Base-by-base conservation (phyloP, 768 basidiomycete genomes). In the Asterophora lycoperdoides region DNA sequence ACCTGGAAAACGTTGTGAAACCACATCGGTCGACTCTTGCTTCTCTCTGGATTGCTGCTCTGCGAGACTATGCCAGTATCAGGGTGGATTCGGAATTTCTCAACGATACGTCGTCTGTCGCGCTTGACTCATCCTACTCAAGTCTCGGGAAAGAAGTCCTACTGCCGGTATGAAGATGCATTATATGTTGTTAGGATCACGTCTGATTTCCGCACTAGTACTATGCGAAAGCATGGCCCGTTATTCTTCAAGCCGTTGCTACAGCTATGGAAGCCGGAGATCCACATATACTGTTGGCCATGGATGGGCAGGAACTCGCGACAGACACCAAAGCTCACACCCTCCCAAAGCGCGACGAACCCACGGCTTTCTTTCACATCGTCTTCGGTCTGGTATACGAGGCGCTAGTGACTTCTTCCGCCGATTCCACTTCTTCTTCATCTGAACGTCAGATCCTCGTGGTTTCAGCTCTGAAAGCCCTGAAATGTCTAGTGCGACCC, bases 351-450 rank as follows among this genome's bases (percentile, higher is more conserved):
- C 66, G 76, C 4, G 69, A 75, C 11, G 88, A 91, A 49, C 89
- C 92, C 2, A 76, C 85, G 0, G 75, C 82, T 9, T 83, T 90
- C 67, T 99, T 97, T 70, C 93, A 85, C 68, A 78, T 90, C 9
- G 62, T 96, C 4, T 97, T 95, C 61, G 94, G 95, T 9, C 78
- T 98, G n/a, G 84, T 95, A 0, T 99, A 88, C 56, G 95, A 98
- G 62, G 84, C 89, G 0, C 70, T 97, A 6, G 80, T 80, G 0
- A 74, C 78, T 0, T 78, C 86, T 3, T 80, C 85, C 1, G 68
- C 83, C 0, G 80, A 89, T 46, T 71, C 80, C 0, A 75, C 77
- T 4, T 64, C 72, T 1, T 55, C 67, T 0, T 63, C 70, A 5
- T 61, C 72, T 9, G 56, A 69, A 8, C 77, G 76, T 5, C 70